Evolutionary conservation across 371 early-diverging fungal genomes (phyloP).

Genomic region (Actinomucor elegans): DNA sequence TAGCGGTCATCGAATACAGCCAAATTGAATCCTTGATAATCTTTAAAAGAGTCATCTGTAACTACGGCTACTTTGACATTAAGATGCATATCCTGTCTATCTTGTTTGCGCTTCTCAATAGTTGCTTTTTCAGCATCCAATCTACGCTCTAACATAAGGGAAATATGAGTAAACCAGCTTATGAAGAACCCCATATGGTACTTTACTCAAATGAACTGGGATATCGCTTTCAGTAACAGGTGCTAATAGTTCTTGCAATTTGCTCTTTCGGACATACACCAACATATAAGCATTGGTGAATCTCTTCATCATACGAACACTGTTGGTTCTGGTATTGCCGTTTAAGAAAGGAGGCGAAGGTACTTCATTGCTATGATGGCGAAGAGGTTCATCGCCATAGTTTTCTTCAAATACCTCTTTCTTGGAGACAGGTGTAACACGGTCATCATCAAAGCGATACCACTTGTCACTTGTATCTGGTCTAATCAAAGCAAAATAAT

Average conservation of each 20-base stretch:
- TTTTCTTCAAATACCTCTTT: constrained; percentile 95
- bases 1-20: constrained; percentile 64
- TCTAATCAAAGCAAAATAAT: constrained; percentile 94
- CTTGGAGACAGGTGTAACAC: constrained; percentile 83
- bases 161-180: background rate
- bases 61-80: constrained; percentile 67
- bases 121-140: constrained; percentile 62
- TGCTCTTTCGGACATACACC: constrained; percentile 86
- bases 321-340: constrained; percentile 19
- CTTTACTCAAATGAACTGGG: constrained; percentile 76
- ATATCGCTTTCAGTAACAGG: constrained; percentile 70
- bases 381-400: constrained; percentile 83
- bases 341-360: constrained; percentile 21
- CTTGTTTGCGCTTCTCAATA: constrained; percentile 57
- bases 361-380: constrained; percentile 2
- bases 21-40: constrained; percentile 84
- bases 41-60: constrained; percentile 60
- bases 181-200: background rate
- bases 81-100: constrained; percentile 71
- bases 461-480: constrained; percentile 81
- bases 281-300: constrained; percentile 97
- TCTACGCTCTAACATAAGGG: constrained; percentile 44
- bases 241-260: constrained; percentile 68
- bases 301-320: constrained; percentile 54
- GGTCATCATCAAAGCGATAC: constrained; percentile 98